These are phyloP conservation scores for Streptanthus diversifolius DNA, from an alignment of 345 rosid species.

Conservation along the genomic window DNA sequence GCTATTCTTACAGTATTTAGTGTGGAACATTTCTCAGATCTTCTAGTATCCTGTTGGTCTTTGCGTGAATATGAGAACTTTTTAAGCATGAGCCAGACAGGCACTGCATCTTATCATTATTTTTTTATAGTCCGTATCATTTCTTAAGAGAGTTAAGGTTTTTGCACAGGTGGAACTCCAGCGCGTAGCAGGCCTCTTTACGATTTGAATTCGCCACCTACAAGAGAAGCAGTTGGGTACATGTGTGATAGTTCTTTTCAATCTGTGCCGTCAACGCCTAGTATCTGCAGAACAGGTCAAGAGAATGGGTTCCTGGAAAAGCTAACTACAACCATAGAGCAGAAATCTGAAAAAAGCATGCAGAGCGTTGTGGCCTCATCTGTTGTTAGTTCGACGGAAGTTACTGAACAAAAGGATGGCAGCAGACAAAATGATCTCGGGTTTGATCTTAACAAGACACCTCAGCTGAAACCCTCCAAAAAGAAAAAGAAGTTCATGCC, in stretches of 20 bases:
- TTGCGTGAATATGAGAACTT: not conserved
- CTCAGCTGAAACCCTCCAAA: slow-evolving; percentile 59
- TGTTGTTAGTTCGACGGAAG: slow-evolving; percentile 32
- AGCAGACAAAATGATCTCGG: slow-evolving; percentile 31
- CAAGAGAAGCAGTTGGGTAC: slow-evolving; percentile 40
- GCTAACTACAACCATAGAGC: slow-evolving; percentile 24
- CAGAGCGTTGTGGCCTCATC: slow-evolving; percentile 47
- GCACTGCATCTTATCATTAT: not conserved
- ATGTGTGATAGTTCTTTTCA: slow-evolving; percentile 32
- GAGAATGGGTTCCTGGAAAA: slow-evolving; percentile 31
- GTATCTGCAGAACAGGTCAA: slow-evolving; percentile 30
- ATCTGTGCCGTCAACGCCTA: slow-evolving; percentile 37
- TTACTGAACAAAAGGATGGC: slow-evolving; percentile 35
- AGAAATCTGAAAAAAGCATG: slow-evolving; percentile 16
- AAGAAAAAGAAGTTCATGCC: slow-evolving; percentile 80
- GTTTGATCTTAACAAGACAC: slow-evolving; percentile 64
- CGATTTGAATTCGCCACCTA: slow-evolving; percentile 48
- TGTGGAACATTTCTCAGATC: not conserved
- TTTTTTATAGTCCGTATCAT: not conserved
- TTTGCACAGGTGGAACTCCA: slow-evolving; percentile 51
- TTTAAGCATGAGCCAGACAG: not conserved
- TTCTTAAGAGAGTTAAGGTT: slow-evolving; percentile 8
- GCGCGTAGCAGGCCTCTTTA: slow-evolving; percentile 34
- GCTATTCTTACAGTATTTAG: not conserved
- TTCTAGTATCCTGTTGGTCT: not conserved